phyloP scores from a whole-genome alignment of 495 filamentous ascomycete genomes.

The Apodospora peruviana region DNA sequence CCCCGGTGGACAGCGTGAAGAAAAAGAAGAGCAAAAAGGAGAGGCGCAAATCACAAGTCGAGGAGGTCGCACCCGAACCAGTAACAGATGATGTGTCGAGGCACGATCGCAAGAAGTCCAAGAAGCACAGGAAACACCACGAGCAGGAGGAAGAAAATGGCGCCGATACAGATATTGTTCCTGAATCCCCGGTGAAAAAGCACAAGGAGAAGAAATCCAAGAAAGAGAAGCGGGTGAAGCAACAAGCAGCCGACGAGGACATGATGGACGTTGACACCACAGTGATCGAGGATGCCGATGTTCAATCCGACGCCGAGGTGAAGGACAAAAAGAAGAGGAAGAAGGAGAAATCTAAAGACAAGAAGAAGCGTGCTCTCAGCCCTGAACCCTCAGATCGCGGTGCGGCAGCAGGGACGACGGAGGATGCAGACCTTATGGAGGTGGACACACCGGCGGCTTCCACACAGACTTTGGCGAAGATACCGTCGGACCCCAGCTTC shows the following conservation, averaged over 20 bases:
- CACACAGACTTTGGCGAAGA: neutral
- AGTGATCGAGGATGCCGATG: conserved; percentile 8
- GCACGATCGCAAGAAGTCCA: conserved; percentile 17
- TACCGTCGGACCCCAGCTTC: conserved; percentile 18
- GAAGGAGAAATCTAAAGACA: conserved; percentile 18
- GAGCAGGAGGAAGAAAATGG: neutral
- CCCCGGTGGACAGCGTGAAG: no score
- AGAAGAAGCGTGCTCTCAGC: conserved; percentile 6
- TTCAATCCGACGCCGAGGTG: conserved; percentile 2
- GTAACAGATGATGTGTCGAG: conserved; percentile 9
- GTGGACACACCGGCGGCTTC: conserved; percentile 12
- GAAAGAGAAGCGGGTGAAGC: conserved; percentile 9
- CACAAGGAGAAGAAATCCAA: conserved; percentile 19
- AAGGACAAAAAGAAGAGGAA: conserved; percentile 22
- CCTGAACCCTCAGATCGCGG: conserved; percentile 5
- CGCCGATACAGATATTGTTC: conserved; percentile 9
- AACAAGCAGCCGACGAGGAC: neutral
- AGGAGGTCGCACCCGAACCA: conserved; percentile 3
- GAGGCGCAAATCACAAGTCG: neutral
- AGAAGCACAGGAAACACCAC: conserved; percentile 17
- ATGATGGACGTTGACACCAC: no score
- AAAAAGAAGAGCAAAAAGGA: conserved; percentile 15
- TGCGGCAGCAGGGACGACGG: no score
- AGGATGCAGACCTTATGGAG: conserved; percentile 19
- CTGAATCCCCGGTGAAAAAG: conserved; percentile 16